Evolutionary conservation across 352 stramenopile species (phyloP).

Genomic region (Globisporangium ultimum): DNA sequence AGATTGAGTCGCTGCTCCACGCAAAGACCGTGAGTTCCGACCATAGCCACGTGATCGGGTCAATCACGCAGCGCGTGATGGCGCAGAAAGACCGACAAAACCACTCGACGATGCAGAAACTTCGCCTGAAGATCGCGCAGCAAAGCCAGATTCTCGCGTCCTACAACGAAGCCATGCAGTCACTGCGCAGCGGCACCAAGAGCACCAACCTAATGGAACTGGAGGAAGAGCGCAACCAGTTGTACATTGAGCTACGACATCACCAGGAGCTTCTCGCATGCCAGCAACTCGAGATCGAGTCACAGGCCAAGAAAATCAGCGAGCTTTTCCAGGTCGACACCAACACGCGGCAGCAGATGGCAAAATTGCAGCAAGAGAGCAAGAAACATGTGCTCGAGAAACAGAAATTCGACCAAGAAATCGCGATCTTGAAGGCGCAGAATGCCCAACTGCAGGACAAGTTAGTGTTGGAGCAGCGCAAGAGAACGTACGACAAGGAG

Average conservation of each 20-base stretch:
- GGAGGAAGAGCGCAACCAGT: conserved; percentile 49
- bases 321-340: conserved; percentile 28
- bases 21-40: conserved; percentile 22
- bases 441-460: conserved; percentile 43
- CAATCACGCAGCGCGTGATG: conserved; percentile 28
- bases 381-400: conserved; percentile 36
- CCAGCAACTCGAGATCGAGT: conserved; percentile 27
- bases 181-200: conserved; percentile 41
- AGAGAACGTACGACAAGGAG: conserved; percentile 49
- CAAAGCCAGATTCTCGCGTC: conserved; percentile 45
- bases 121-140: conserved; percentile 50
- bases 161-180: conserved; percentile 63
- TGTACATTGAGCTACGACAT: conserved; percentile 38
- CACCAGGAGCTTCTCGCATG: conserved; percentile 26
- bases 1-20: conserved; percentile 58
- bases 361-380: conserved; percentile 36
- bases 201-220: conserved; percentile 56
- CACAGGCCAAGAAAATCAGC: conserved; percentile 23
- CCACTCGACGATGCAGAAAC: conserved; percentile 42
- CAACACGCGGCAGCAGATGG: conserved; percentile 27
- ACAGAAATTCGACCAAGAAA: conserved; percentile 46
- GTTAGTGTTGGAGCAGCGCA: conserved; percentile 41
- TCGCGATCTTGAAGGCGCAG: conserved; percentile 26
- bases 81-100: conserved; percentile 47
- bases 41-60: conserved; percentile 1